A percentile compares a stretch with the other conserved stretches of the same genome.
Conservation (phyloP, 2,329 filamentous ascomycete genomes). For the Zelopaecilomyces penicillatus region DNA sequence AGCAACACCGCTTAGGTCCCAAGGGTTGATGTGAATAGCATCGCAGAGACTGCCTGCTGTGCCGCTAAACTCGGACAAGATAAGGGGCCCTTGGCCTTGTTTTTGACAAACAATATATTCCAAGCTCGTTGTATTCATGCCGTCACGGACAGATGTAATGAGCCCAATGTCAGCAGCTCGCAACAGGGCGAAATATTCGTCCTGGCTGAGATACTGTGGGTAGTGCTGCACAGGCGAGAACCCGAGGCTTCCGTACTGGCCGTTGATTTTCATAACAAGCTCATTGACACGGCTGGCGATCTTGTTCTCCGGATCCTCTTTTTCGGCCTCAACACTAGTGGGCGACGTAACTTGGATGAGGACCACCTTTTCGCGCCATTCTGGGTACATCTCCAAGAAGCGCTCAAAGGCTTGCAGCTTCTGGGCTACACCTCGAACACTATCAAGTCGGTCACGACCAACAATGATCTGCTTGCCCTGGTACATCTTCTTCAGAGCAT, state of each 20-base stretch:
- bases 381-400: slow-evolving; percentile 81
- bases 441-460: slow-evolving; percentile 87
- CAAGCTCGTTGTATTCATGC: slow-evolving; percentile 95
- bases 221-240: slow-evolving; percentile 92
- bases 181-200: slow-evolving; percentile 92
- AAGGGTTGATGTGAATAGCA: slow-evolving; percentile 94
- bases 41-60: slow-evolving; percentile 78
- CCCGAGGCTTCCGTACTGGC: slow-evolving; percentile 75
- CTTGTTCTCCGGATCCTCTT: slow-evolving; percentile 68
- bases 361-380: slow-evolving; percentile 88
- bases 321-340: slow-evolving; percentile 69
- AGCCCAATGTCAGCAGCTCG: slow-evolving; percentile 83
- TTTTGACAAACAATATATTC: slow-evolving; percentile 93
- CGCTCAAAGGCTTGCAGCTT: slow-evolving; percentile 91
- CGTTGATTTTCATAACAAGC: slow-evolving; percentile 85
- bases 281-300: slow-evolving; percentile 85
- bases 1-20: slow-evolving; percentile 80
- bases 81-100: slow-evolving; percentile 76
- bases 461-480: slow-evolving; percentile 92
- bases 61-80: slow-evolving; percentile 93
- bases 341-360: slow-evolving; percentile 93
- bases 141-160: slow-evolving; percentile 91
- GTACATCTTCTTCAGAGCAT: slow-evolving; percentile 67
- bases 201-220: slow-evolving; percentile 80
- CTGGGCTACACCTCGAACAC: slow-evolving; percentile 86